These are phyloP conservation scores for Crataegus laevigata DNA, from an alignment of 306 rosid genomes.

Conservation along the genomic window DNA sequence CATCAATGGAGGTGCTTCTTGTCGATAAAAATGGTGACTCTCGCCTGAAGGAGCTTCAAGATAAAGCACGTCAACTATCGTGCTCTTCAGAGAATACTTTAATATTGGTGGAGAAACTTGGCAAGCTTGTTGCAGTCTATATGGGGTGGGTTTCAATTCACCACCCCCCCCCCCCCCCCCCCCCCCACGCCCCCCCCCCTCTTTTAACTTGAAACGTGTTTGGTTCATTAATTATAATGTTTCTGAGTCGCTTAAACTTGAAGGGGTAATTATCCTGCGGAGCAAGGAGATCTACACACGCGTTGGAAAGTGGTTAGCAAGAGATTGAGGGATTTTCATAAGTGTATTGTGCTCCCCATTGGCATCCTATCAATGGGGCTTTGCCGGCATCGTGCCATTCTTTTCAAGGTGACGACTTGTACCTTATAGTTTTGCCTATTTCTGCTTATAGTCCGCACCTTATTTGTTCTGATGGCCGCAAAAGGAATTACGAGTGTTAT, in stretches of 20 bases:
- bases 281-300: constrained; percentile 75
- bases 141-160: constrained; percentile 75
- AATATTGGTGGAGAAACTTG: constrained; percentile 76
- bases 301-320: constrained; percentile 81
- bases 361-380: constrained; percentile 82
- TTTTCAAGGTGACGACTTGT: constrained; percentile 69
- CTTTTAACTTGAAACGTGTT: background rate
- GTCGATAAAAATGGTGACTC: constrained; percentile 65
- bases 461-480: background rate
- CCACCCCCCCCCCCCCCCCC: no score
- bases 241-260: constrained; percentile 20
- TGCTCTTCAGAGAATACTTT: constrained; percentile 57
- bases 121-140: constrained; percentile 81
- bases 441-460: background rate
- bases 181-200: no score
- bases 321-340: constrained; percentile 61
- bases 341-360: constrained; percentile 86
- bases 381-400: constrained; percentile 97
- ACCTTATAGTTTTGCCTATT: background rate
- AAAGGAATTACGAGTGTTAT: background rate
- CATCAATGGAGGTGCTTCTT: constrained; percentile 84
- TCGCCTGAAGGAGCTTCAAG: constrained; percentile 75
- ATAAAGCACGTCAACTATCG: constrained; percentile 75
- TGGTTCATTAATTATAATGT: background rate
- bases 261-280: constrained; percentile 78